A percentile compares a stretch with the other conserved stretches of the same genome.
These are phyloP conservation scores for Cadophora sp. DNA, from an alignment of 2,329 filamentous ascomycete species.

Conservation along the genomic window DNA sequence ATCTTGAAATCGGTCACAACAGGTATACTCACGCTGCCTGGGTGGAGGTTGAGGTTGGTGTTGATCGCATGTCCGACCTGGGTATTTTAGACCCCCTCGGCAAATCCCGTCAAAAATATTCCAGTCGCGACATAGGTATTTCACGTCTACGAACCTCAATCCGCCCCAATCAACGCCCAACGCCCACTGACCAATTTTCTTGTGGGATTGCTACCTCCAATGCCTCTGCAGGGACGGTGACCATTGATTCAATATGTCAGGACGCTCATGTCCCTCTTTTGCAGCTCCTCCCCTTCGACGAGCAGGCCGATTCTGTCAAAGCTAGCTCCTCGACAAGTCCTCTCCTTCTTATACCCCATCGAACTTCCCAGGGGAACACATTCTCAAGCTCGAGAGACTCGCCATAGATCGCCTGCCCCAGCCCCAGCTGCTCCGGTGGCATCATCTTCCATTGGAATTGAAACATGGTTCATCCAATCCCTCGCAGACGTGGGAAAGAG, in stretches of 20 bases:
- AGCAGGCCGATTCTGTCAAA: constrained; percentile 55
- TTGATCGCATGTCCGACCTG: background rate
- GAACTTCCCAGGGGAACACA: constrained; percentile 26
- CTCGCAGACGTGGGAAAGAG: constrained; percentile 43
- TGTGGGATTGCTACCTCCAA: constrained; percentile 29
- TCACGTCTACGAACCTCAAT: background rate
- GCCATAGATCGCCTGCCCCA: constrained; percentile 2
- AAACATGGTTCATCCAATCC: constrained; percentile 46
- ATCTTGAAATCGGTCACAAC: background rate
- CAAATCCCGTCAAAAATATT: constrained; percentile 25
- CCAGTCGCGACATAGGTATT: background rate
- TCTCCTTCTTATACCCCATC: constrained; percentile 44
- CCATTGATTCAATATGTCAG: constrained; percentile 60
- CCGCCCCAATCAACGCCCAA: constrained; percentile 11
- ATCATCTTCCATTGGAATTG: constrained; percentile 34
- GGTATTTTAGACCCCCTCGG: constrained; percentile 21
- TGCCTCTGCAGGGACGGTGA: constrained; percentile 38
- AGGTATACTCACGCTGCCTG: background rate
- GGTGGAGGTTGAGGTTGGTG: background rate
- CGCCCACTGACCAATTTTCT: background rate
- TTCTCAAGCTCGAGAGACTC: constrained; percentile 8
- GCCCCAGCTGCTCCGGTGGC: no score
- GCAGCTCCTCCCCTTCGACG: constrained; percentile 57
- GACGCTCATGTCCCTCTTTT: constrained; percentile 68
- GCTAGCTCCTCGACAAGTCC: constrained; percentile 47